Conservation (phyloP, 164 flowering plant species). For the Piper longum region DNA sequence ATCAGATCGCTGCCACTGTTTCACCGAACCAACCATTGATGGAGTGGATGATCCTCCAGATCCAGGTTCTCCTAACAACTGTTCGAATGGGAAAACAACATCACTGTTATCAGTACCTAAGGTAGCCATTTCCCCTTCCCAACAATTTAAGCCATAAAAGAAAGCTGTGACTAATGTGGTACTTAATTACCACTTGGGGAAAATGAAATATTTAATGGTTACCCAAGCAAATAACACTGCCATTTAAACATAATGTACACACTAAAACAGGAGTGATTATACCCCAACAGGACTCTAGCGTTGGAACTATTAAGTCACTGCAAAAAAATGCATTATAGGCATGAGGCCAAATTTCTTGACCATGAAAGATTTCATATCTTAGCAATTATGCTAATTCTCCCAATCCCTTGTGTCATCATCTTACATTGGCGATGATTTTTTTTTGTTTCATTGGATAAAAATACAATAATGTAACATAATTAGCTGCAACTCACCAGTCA, state of each 20-base stretch:
- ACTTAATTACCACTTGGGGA: too few relatives aligned
- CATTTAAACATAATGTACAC: background rate
- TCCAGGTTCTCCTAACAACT: slow-evolving; percentile 98
- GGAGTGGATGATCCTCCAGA: slow-evolving; percentile 97
- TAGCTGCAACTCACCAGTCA: too few relatives aligned
- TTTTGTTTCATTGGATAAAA: too few relatives aligned
- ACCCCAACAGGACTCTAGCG: background rate
- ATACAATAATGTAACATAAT: too few relatives aligned
- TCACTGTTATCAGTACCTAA: background rate
- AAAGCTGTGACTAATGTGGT: too few relatives aligned
- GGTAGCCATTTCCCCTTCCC: too few relatives aligned
- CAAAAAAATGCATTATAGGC: background rate
- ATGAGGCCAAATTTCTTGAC: background rate
- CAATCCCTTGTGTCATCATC: too few relatives aligned
- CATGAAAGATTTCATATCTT: background rate
- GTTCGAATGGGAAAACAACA: slow-evolving; percentile 7
- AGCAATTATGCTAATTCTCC: background rate
- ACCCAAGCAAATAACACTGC: too few relatives aligned
- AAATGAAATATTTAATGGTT: too few relatives aligned
- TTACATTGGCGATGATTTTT: too few relatives aligned
- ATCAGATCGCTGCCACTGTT: slow-evolving; percentile 84
- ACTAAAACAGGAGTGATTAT: background rate
- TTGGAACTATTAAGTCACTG: too few relatives aligned
- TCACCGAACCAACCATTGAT: slow-evolving; percentile 98
- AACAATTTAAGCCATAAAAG: too few relatives aligned